A percentile compares a stretch with the other conserved stretches of the same genome.
Conservation (phyloP, 108 stramenopile genomes). For the Pseudonitzschia multiseries region DNA sequence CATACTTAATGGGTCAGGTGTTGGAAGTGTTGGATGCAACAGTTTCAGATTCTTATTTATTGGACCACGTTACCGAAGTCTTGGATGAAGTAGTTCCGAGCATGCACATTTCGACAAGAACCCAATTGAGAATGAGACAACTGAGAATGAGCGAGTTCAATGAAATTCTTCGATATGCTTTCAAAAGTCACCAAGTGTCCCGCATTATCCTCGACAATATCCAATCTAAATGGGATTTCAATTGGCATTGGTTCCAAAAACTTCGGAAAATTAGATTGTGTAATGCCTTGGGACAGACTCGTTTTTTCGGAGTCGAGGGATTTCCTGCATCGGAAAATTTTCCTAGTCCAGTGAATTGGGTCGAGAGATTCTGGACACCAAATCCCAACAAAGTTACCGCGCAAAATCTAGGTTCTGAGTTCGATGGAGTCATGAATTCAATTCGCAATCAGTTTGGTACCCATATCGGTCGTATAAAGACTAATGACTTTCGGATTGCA, state of each 20-base stretch:
- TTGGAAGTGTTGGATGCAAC: constrained; percentile 35
- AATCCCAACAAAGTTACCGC: constrained; percentile 25
- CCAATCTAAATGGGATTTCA: constrained; percentile 25
- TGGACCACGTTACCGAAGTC: constrained; percentile 10
- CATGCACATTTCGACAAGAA: background rate
- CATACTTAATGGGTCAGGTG: constrained; percentile 31
- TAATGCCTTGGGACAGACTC: constrained; percentile 24
- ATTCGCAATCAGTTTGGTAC: constrained; percentile 46
- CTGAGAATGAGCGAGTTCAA: constrained; percentile 1
- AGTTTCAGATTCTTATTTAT: background rate
- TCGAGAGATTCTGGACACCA: constrained; percentile 23
- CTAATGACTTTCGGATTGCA: constrained; percentile 32
- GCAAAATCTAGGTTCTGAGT: constrained; percentile 34
- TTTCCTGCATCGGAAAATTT: constrained; percentile 43
- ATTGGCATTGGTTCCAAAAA: constrained; percentile 29
- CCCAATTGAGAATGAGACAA: background rate
- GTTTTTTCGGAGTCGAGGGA: constrained; percentile 27
- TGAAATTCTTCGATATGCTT: constrained; percentile 26
- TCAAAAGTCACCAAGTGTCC: constrained; percentile 40
- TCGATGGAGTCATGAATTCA: constrained; percentile 28
- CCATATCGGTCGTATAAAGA: constrained; percentile 30
- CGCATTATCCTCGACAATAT: constrained; percentile 27
- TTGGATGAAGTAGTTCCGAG: constrained; percentile 14
- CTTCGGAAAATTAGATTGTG: constrained; percentile 26
- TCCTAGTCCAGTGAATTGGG: constrained; percentile 26